A percentile compares a stretch with the other conserved stretches of the same genome.
Evolutionary conservation across 495 filamentous ascomycete genomes (phyloP).

Genomic region (Umbilicaria muhlenbergii): DNA sequence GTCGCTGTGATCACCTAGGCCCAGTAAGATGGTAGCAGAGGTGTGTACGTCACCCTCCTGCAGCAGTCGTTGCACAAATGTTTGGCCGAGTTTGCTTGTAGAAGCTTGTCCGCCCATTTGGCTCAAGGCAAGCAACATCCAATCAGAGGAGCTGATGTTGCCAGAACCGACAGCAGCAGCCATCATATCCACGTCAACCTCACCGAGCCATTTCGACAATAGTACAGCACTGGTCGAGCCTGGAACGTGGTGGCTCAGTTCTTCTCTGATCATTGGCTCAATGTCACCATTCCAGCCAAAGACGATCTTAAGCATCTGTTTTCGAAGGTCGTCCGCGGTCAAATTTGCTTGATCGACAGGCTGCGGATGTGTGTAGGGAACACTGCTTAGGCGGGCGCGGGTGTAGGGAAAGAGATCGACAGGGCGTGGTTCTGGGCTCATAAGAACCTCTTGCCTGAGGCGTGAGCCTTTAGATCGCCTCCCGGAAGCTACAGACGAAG

Average conservation of each 20-base stretch:
- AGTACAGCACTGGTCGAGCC: slow-evolving; percentile 65
- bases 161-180: slow-evolving; percentile 56
- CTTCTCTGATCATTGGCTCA: slow-evolving; percentile 69
- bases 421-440: slow-evolving; percentile 42
- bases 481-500: slow-evolving; percentile 49
- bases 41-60: slow-evolving; percentile 86
- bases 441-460: slow-evolving; percentile 66
- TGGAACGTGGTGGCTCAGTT: slow-evolving; percentile 53
- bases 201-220: slow-evolving; percentile 82
- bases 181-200: slow-evolving; percentile 70
- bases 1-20: slow-evolving; percentile 83
- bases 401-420: slow-evolving; percentile 50
- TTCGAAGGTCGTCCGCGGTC: slow-evolving; percentile 71
- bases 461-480: slow-evolving; percentile 53
- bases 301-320: slow-evolving; percentile 83
- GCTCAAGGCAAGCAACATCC: slow-evolving; percentile 92
- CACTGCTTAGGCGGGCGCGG: slow-evolving; percentile 59
- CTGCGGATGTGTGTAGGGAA: slow-evolving; percentile 55
- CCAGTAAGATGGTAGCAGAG: slow-evolving; percentile 78
- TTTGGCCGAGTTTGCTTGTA: slow-evolving; percentile 78
- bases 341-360: slow-evolving; percentile 45
- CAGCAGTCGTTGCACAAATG: slow-evolving; percentile 79
- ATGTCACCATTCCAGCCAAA: slow-evolving; percentile 92
- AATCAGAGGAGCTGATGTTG: slow-evolving; percentile 76
- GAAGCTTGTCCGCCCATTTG: slow-evolving; percentile 66